Evolutionary conservation across 208 protist genomes (phyloP).

Genomic region (Wallacemonas collosoma): DNA sequence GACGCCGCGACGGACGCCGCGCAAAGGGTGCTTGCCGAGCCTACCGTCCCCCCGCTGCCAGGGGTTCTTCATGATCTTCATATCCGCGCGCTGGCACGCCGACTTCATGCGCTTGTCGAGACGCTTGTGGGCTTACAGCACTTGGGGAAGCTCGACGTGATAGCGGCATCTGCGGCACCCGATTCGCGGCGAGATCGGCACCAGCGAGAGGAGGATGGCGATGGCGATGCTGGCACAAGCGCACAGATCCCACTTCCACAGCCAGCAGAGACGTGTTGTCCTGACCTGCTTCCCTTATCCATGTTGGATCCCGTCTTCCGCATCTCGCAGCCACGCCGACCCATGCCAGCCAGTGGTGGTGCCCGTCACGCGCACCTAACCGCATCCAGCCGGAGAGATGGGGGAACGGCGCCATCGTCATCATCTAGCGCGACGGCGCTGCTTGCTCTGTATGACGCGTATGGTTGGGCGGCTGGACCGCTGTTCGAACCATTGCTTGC

Average conservation of each 20-base stretch:
- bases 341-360: not conserved
- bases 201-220: not conserved
- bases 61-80: not conserved
- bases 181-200: not conserved
- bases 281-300: constrained; percentile 7
- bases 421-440: not conserved
- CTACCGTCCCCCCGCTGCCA: not conserved
- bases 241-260: not conserved
- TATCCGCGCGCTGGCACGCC: constrained; percentile 3
- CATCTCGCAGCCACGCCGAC: not conserved
- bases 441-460: constrained; percentile 11
- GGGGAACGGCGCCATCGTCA: not conserved
- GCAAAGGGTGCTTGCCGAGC: too few relatives aligned
- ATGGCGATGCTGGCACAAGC: not conserved
- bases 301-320: not conserved
- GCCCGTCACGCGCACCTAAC: not conserved
- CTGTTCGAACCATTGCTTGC: not conserved
- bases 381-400: not conserved
- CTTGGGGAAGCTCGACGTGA: not conserved
- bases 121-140: constrained; percentile 4
- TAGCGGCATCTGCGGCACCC: not conserved
- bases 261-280: not conserved
- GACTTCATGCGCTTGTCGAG: constrained; percentile 15
- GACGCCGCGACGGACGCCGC: too few relatives aligned
- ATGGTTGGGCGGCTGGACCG: constrained; percentile 6